These are phyloP conservation scores for Astragalus membranaceus DNA, from an alignment of 306 rosid species.

Conservation along the genomic window DNA sequence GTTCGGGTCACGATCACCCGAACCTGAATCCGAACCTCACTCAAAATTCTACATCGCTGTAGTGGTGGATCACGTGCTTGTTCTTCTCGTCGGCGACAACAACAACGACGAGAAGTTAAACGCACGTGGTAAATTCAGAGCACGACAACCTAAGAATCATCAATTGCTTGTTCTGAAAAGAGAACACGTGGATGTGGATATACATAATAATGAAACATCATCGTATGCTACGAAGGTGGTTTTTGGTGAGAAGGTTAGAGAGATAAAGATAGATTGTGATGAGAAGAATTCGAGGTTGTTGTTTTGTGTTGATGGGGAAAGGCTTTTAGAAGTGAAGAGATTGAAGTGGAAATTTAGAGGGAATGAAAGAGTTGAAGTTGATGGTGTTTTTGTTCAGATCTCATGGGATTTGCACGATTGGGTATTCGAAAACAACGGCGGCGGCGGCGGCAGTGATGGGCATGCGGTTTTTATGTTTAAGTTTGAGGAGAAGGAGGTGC, in stretches of 20 bases:
- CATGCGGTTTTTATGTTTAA: slow-evolving; percentile 73
- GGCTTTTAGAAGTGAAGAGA: slow-evolving; percentile 46
- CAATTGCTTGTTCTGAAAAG: slow-evolving; percentile 42
- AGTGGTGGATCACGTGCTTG: slow-evolving; percentile 38
- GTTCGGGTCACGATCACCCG: slow-evolving; percentile 33
- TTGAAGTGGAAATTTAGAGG: slow-evolving; percentile 82
- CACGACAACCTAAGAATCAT: slow-evolving; percentile 18
- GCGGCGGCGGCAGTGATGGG: slow-evolving; percentile 17
- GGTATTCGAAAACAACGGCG: slow-evolving; percentile 35
- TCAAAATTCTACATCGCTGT: slow-evolving; percentile 56
- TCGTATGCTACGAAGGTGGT: slow-evolving; percentile 38
- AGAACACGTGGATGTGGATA: slow-evolving; percentile 59
- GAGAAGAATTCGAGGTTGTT: slow-evolving; percentile 34
- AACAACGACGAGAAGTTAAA: slow-evolving; percentile 13
- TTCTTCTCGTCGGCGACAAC: slow-evolving; percentile 55
- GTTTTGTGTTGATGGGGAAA: slow-evolving; percentile 44
- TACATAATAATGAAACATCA: neutral
- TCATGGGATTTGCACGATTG: slow-evolving; percentile 85
- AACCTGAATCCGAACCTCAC: slow-evolving; percentile 53
- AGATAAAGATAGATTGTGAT: slow-evolving; percentile 41
- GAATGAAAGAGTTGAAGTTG: slow-evolving; percentile 36
- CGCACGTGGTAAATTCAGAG: slow-evolving; percentile 34
- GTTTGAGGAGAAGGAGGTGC: slow-evolving; percentile 40
- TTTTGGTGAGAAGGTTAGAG: slow-evolving; percentile 45
- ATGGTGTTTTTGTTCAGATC: slow-evolving; percentile 52